Conservation (phyloP, 2,329 filamentous ascomycete genomes). For the Neoscytalidium dimidiatum region DNA sequence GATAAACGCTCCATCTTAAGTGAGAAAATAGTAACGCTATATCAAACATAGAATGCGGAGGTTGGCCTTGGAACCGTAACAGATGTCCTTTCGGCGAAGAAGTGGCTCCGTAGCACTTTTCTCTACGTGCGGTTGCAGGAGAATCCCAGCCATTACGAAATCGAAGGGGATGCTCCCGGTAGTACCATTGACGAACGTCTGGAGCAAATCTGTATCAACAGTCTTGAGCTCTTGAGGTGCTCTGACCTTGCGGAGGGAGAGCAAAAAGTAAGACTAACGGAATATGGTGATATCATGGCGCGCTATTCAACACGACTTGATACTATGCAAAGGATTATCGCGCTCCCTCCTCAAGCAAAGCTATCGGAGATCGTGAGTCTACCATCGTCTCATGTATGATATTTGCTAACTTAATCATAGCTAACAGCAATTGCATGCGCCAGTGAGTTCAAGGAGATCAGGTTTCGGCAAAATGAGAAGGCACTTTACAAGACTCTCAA, state of each 20-base stretch:
- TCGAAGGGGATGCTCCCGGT: constrained; percentile 55
- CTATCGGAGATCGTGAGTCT: constrained; percentile 68
- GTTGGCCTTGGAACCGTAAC: constrained; percentile 74
- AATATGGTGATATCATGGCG: constrained; percentile 79
- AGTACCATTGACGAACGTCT: constrained; percentile 63
- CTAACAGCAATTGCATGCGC: constrained; percentile 68
- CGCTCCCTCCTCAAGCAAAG: constrained; percentile 49
- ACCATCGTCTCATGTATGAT: not conserved
- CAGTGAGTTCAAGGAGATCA: constrained; percentile 70
- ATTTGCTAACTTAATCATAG: constrained; percentile 42
- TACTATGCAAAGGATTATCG: constrained; percentile 73
- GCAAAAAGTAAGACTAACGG: constrained; percentile 61
- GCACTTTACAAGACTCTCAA: constrained; percentile 72
- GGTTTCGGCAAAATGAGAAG: constrained; percentile 71
- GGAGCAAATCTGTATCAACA: constrained; percentile 69
- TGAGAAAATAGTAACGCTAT: not conserved
- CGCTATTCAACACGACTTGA: constrained; percentile 78
- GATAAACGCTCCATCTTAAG: not conserved
- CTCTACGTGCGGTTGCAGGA: constrained; percentile 71
- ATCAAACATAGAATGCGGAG: constrained; percentile 69
- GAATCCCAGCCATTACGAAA: constrained; percentile 71
- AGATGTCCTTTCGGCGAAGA: constrained; percentile 64
- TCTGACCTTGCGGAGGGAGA: constrained; percentile 56
- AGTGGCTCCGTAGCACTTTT: constrained; percentile 78
- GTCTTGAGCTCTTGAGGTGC: constrained; percentile 66